phyloP scores from a whole-genome alignment of 1,284 basidiomycete species.

The Athelia psychrophila region DNA sequence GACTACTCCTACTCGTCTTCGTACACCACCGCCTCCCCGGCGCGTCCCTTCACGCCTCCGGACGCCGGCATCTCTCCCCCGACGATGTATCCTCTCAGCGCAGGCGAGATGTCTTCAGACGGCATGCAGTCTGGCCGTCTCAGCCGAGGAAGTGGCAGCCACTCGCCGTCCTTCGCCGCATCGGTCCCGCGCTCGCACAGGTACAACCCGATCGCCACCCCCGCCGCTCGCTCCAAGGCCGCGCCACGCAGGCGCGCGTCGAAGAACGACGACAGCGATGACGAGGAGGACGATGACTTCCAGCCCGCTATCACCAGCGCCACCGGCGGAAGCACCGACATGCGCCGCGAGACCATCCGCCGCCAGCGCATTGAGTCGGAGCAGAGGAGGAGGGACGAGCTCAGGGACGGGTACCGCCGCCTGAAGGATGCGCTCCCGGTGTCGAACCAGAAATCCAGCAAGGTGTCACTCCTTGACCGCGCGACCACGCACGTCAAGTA shows the following conservation, averaged over 20 bases:
- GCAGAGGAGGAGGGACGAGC: conserved; percentile 83
- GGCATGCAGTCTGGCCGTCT: conserved; percentile 58
- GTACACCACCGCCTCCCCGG: conserved; percentile 51
- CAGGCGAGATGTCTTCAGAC: conserved; percentile 69
- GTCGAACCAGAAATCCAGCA: conserved; percentile 86
- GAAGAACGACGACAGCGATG: conserved; percentile 59
- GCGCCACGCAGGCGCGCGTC: conserved; percentile 54
- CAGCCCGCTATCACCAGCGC: conserved; percentile 41
- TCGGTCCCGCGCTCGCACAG: conserved; percentile 68
- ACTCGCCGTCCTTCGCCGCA: conserved; percentile 56
- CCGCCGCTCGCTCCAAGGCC: conserved; percentile 40
- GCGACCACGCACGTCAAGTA: conserved; percentile 79
- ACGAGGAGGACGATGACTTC: conserved; percentile 62
- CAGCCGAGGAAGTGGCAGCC: conserved; percentile 63
- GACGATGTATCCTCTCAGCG: conserved; percentile 61
- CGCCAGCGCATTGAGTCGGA: conserved; percentile 85
- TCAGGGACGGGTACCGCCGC: conserved; percentile 81
- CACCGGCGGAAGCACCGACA: conserved; percentile 42
- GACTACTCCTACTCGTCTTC: conserved; percentile 67
- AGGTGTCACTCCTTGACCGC: conserved; percentile 82
- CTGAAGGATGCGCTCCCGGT: conserved; percentile 83
- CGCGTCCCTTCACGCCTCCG: conserved; percentile 65
- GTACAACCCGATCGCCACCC: conserved; percentile 68
- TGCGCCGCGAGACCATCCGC: conserved; percentile 79
- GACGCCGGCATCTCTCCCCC: conserved; percentile 64